These are phyloP conservation scores for Coccomyxa sp. DNA, from an alignment of 139 green algal species.

Conservation along the genomic window DNA sequence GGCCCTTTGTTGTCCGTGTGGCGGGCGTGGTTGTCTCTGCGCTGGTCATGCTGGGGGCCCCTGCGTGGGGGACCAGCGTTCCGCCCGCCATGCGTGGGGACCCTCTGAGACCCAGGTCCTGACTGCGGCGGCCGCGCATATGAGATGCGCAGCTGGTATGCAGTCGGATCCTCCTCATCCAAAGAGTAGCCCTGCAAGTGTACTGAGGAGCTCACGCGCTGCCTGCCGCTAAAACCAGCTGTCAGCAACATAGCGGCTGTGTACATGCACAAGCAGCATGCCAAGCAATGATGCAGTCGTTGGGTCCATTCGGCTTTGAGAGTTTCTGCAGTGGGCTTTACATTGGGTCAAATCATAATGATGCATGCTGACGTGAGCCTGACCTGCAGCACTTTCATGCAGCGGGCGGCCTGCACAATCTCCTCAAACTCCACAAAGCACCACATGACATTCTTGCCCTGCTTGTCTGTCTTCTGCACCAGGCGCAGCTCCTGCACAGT, in stretches of 20 bases:
- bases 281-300: neutral
- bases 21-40: too few relatives aligned
- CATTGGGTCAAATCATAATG: neutral
- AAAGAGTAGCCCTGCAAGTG: conserved; percentile 26
- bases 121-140: conserved; percentile 17
- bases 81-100: too few relatives aligned
- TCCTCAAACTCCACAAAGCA: conserved; percentile 47
- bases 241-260: neutral
- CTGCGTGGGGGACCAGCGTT: too few relatives aligned
- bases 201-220: too few relatives aligned
- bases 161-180: conserved; percentile 17
- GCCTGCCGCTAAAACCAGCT: too few relatives aligned
- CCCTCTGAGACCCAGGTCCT: too few relatives aligned
- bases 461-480: conserved; percentile 43
- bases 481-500: conserved; percentile 35
- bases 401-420: conserved; percentile 18
- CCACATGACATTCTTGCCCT: conserved; percentile 24
- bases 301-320: neutral
- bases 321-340: neutral
- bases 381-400: conserved; percentile 35
- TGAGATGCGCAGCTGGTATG: conserved; percentile 2
- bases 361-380: neutral
- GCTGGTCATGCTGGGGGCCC: too few relatives aligned
- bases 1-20: too few relatives aligned
- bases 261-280: neutral